phyloP scores from a whole-genome alignment of 768 basidiomycete genomes.

The Ramaria sp. region DNA sequence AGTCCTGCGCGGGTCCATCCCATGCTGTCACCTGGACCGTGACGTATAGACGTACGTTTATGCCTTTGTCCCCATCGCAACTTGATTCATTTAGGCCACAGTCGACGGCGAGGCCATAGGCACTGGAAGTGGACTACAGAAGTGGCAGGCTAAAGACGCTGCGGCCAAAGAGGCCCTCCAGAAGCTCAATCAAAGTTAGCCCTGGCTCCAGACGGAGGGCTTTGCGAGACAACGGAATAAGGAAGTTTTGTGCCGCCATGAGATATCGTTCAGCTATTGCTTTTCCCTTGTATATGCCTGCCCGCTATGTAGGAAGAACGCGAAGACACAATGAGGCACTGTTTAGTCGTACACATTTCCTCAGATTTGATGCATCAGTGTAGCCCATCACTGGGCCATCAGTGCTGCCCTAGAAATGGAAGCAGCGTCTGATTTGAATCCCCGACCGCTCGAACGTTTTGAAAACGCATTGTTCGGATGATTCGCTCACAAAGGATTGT shows the following conservation, averaged over 20 bases:
- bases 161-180: constrained; percentile 21
- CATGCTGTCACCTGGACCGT: constrained; percentile 37
- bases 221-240: not conserved
- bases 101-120: constrained; percentile 41
- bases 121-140: constrained; percentile 31
- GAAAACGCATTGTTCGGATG: constrained; percentile 8
- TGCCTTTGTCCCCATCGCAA: constrained; percentile 1
- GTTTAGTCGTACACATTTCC: not conserved
- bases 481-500: constrained; percentile 30
- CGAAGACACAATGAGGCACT: not conserved
- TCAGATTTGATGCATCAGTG: not conserved
- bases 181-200: constrained; percentile 11
- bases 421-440: constrained; percentile 1
- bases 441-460: constrained; percentile 1
- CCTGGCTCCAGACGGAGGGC: not conserved
- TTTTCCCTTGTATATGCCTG: no score
- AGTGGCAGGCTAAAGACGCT: constrained; percentile 26
- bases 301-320: no score
- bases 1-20: constrained; percentile 29
- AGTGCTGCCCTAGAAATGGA: not conserved
- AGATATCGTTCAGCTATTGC: not conserved
- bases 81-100: constrained; percentile 16
- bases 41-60: constrained; percentile 44
- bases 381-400: not conserved
- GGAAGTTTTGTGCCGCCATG: not conserved